A percentile compares a stretch with the other conserved stretches of the same genome.
Evolutionary conservation across 768 basidiomycete genomes (phyloP).

Genomic region (Trametes cinnabarina): DNA sequence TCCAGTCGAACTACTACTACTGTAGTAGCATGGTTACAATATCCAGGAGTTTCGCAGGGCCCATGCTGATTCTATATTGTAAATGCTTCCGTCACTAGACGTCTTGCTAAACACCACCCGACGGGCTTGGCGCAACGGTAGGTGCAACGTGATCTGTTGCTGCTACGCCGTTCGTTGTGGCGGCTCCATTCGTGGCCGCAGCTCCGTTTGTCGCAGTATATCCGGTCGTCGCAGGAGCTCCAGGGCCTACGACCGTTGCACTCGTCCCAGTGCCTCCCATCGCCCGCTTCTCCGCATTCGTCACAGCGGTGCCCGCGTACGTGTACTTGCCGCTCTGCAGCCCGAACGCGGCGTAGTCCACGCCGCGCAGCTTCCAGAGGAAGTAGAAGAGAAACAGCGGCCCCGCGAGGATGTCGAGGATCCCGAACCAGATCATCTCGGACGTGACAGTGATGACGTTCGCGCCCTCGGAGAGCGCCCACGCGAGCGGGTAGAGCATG

Average conservation of each 20-base stretch:
- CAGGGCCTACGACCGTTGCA: not conserved
- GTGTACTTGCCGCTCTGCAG: slow-evolving; percentile 28
- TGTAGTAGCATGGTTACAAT: too few relatives aligned
- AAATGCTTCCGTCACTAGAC: too few relatives aligned
- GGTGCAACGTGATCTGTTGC: not conserved
- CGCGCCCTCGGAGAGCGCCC: slow-evolving; percentile 54
- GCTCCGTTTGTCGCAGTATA: not conserved
- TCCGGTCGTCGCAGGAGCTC: too few relatives aligned
- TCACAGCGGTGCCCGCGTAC: slow-evolving; percentile 1
- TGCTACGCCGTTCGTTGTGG: too few relatives aligned
- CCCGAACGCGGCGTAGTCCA: slow-evolving; percentile 29
- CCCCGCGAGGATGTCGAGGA: slow-evolving; percentile 40
- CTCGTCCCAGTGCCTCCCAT: not conserved
- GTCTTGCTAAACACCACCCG: not conserved
- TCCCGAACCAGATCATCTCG: slow-evolving; percentile 57
- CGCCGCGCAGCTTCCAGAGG: slow-evolving; percentile 26
- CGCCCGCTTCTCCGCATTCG: not conserved
- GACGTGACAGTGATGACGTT: slow-evolving; percentile 48
- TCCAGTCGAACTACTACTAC: too few relatives aligned
- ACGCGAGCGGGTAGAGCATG: slow-evolving; percentile 56
- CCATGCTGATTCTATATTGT: too few relatives aligned
- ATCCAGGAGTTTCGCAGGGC: too few relatives aligned
- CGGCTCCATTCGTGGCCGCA: too few relatives aligned
- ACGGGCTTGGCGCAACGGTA: not conserved
- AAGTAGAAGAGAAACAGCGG: slow-evolving; percentile 37